Percentiles rank a stretch among this genome's conserved stretches.
Evolutionary conservation across 768 basidiomycete species (phyloP).

Genomic region (Sporobolomyces pararoseus): DNA sequence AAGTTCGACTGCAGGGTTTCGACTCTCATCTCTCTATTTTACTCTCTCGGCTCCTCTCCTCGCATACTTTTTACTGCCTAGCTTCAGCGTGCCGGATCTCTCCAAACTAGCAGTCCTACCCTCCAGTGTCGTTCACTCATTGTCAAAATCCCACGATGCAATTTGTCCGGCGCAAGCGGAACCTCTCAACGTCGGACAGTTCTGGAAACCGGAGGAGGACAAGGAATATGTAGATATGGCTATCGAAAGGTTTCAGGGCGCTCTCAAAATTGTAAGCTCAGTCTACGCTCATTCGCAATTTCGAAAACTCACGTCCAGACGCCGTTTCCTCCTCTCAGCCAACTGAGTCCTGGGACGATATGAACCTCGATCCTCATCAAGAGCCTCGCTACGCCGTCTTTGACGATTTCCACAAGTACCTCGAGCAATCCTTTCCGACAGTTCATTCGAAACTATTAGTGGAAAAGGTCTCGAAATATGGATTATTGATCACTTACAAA

Average conservation of each 20-base stretch:
- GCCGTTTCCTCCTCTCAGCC: not conserved
- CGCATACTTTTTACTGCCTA: not conserved
- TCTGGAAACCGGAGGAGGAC: conserved; percentile 23
- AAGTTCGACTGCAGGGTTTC: not conserved
- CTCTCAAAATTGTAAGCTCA: conserved; percentile 17
- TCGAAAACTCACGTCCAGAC: not conserved
- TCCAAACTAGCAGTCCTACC: not conserved
- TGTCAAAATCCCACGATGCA: conserved; percentile 3
- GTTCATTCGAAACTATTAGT: conserved; percentile 48
- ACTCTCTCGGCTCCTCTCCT: not conserved
- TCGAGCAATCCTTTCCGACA: conserved; percentile 4
- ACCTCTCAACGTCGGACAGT: conserved; percentile 2
- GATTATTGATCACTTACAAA: conserved; percentile 55
- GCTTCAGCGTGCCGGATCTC: conserved; percentile 1
- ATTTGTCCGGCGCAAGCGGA: conserved; percentile 13
- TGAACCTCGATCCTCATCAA: not conserved
- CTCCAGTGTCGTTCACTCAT: not conserved
- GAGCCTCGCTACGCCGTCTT: conserved; percentile 19
- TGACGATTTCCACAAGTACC: conserved; percentile 6
- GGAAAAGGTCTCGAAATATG: conserved; percentile 5
- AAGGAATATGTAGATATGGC: conserved; percentile 12
- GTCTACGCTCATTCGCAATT: not conserved
- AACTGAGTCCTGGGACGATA: conserved; percentile 19
- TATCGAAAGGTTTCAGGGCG: conserved; percentile 20
- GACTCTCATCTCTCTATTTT: not conserved